Conservation (phyloP, 2,329 filamentous ascomycete genomes). For the Apiospora aurea region DNA sequence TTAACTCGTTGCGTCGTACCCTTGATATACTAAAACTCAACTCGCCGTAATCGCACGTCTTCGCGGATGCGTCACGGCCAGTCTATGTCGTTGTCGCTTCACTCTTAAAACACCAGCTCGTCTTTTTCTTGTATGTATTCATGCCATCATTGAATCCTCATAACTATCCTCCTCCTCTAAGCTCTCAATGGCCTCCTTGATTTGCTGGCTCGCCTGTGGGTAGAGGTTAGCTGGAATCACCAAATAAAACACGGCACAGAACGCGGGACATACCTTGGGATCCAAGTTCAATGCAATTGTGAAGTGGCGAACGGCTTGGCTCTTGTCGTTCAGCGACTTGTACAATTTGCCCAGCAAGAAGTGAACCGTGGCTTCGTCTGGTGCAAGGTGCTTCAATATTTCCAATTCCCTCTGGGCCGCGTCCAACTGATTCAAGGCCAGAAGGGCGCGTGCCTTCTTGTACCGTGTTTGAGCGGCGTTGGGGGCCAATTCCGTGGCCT, state of each 20-base stretch:
- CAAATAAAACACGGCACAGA: too few species aligned
- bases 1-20: constrained; percentile 24
- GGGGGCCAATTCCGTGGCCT: constrained; percentile 83
- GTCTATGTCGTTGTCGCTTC: not conserved
- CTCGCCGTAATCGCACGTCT: not conserved
- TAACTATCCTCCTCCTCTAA: constrained; percentile 82
- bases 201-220: constrained; percentile 82
- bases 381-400: constrained; percentile 88
- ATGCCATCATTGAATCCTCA: constrained; percentile 69
- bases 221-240: constrained; percentile 26
- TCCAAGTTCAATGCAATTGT: constrained; percentile 95
- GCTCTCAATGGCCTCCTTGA: constrained; percentile 96
- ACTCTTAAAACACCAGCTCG: not conserved
- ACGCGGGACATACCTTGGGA: constrained; percentile 75
- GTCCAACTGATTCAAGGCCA: constrained; percentile 75
- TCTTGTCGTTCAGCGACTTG: constrained; percentile 74
- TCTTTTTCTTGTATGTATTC: constrained; percentile 40
- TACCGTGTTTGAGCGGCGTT: constrained; percentile 84
- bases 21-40: not conserved
- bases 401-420: constrained; percentile 83
- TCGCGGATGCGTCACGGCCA: not conserved
- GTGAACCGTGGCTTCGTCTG: constrained; percentile 95
- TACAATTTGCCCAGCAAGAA: constrained; percentile 90
- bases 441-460: constrained; percentile 88
- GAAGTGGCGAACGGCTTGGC: constrained; percentile 88